Evolutionary conservation across 106 monocot genomes (phyloP).

Genomic region (Dendrobium officinale): DNA sequence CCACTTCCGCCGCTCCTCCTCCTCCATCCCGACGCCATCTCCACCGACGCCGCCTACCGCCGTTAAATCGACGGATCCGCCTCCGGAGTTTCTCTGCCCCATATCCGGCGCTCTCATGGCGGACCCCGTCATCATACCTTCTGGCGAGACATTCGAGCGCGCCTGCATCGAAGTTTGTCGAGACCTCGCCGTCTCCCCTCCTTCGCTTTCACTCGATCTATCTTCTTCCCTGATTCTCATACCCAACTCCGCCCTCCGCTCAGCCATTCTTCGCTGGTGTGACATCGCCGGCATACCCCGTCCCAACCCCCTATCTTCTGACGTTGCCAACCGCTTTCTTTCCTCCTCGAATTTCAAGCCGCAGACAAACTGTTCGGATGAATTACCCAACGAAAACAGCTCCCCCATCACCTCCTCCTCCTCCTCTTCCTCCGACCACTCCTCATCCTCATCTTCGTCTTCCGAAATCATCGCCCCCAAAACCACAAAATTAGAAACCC

Average conservation of each 20-base stretch:
- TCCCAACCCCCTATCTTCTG: slow-evolving; percentile 22
- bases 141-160: slow-evolving; percentile 81
- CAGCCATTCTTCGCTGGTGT: slow-evolving; percentile 51
- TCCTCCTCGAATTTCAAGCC: slow-evolving; percentile 5
- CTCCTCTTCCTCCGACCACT: not conserved
- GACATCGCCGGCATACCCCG: slow-evolving; percentile 18
- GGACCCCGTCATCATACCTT: slow-evolving; percentile 76
- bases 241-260: slow-evolving; percentile 51
- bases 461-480: slow-evolving; percentile 6
- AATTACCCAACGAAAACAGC: not conserved
- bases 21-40: slow-evolving; percentile 10
- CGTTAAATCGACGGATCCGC: slow-evolving; percentile 5
- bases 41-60: not conserved
- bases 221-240: slow-evolving; percentile 27
- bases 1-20: slow-evolving; percentile 20
- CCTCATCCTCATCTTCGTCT: slow-evolving; percentile 14
- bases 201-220: slow-evolving; percentile 1
- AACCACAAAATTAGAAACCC: not conserved
- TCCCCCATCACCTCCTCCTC: not conserved
- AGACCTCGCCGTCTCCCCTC: slow-evolving; percentile 33
- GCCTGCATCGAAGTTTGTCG: slow-evolving; percentile 58
- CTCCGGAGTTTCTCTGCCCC: slow-evolving; percentile 73
- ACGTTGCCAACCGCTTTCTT: slow-evolving; percentile 15
- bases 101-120: slow-evolving; percentile 74
- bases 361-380: not conserved